Evolutionary conservation across 331 rosid genomes (phyloP).

Genomic region (Prunus yedoensis): DNA sequence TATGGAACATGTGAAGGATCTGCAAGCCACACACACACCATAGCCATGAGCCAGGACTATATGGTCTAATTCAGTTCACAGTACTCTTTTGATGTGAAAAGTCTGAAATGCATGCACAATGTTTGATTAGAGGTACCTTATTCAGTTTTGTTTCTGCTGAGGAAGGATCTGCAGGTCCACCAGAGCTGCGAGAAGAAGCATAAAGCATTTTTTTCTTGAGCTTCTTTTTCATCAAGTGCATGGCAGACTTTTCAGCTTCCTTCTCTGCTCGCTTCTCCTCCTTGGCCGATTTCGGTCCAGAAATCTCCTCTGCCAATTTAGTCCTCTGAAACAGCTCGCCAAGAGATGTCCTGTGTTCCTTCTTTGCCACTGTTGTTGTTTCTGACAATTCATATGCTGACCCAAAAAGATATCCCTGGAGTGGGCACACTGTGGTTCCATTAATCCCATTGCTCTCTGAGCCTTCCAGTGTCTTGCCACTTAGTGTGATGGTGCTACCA

Average conservation of each 20-base stretch:
- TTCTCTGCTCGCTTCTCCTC: slow-evolving; percentile 58
- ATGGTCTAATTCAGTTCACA: not conserved
- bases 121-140: slow-evolving; percentile 53
- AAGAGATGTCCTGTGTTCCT: slow-evolving; percentile 90
- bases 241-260: slow-evolving; percentile 76
- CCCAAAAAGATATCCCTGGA: slow-evolving; percentile 88
- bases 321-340: slow-evolving; percentile 91
- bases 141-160: slow-evolving; percentile 80
- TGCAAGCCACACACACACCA: slow-evolving; percentile 26
- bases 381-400: slow-evolving; percentile 74
- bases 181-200: slow-evolving; percentile 62
- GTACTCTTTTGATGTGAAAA: not conserved
- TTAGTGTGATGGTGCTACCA: slow-evolving; percentile 76
- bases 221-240: slow-evolving; percentile 72
- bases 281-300: slow-evolving; percentile 47
- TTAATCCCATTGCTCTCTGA: slow-evolving; percentile 43
- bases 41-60: slow-evolving; percentile 7
- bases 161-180: slow-evolving; percentile 53
- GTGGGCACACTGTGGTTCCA: slow-evolving; percentile 68
- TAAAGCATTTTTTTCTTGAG: slow-evolving; percentile 68
- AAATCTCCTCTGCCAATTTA: slow-evolving; percentile 65
- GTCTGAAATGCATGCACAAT: not conserved
- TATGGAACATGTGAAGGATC: slow-evolving; percentile 90
- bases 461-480: slow-evolving; percentile 71
- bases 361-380: slow-evolving; percentile 64